Evolutionary conservation across 192 early-diverging fungal genomes (phyloP).

Genomic region (Phlyctochytrium planicorne): DNA sequence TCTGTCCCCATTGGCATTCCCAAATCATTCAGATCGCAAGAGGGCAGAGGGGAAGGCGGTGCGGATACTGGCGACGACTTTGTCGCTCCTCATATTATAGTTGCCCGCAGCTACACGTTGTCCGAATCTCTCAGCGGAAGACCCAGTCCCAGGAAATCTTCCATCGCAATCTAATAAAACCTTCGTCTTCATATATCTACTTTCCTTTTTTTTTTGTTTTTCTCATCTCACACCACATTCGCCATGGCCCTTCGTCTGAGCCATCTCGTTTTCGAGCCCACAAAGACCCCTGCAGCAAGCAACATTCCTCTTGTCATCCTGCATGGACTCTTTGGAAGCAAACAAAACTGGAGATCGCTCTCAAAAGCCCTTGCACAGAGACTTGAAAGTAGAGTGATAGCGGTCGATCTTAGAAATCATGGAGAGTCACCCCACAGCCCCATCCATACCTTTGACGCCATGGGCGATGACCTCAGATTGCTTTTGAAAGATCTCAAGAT

Average conservation of each 20-base stretch:
- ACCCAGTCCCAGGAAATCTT: too few species aligned
- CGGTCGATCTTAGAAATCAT: slow-evolving; percentile 91
- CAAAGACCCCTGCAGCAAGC: not conserved
- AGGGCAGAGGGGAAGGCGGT: too few species aligned
- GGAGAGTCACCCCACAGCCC: slow-evolving; percentile 78
- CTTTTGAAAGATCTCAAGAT: slow-evolving; percentile 67
- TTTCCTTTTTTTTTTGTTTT: not conserved
- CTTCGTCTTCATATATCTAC: too few species aligned
- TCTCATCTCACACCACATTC: not conserved
- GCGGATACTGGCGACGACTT: too few species aligned
- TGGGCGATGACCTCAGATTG: slow-evolving; percentile 74
- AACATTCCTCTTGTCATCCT: slow-evolving; percentile 54
- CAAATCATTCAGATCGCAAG: too few species aligned
- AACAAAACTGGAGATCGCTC: slow-evolving; percentile 62
- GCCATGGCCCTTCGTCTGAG: not conserved
- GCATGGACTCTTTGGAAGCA: slow-evolving; percentile 92
- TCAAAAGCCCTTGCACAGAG: slow-evolving; percentile 67
- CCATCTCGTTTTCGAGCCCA: not conserved
- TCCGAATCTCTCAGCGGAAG: too few species aligned
- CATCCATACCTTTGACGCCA: slow-evolving; percentile 68
- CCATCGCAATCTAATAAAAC: too few species aligned
- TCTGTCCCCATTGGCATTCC: too few species aligned
- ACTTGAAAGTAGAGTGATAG: slow-evolving; percentile 63
- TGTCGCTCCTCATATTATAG: too few species aligned
- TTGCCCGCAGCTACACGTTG: too few species aligned